Evolutionary conservation across 768 basidiomycete genomes (phyloP).

Genomic region (Tulasnella sp.): DNA sequence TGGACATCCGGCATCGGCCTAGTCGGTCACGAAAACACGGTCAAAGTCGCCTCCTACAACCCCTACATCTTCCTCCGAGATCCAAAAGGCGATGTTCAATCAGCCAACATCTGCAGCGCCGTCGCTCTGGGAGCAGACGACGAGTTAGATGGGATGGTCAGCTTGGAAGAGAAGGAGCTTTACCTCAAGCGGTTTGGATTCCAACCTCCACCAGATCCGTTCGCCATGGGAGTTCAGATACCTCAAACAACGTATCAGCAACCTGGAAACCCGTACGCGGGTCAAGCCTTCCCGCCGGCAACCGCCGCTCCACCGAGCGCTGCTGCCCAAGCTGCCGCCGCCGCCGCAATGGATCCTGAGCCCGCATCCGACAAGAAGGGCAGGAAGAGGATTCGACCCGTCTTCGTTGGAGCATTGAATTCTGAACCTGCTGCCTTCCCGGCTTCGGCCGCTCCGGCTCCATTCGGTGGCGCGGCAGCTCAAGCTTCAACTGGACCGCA

Average conservation of each 20-base stretch:
- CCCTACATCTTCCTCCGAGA: constrained; percentile 89
- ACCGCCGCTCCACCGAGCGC: not conserved
- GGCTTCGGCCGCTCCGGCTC: constrained; percentile 22
- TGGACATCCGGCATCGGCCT: constrained; percentile 91
- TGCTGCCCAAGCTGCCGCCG: constrained; percentile 11
- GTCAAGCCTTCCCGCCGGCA: not conserved
- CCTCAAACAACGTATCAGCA: not conserved
- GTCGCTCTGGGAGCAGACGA: constrained; percentile 93
- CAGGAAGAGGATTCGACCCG: constrained; percentile 57
- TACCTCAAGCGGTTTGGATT: constrained; percentile 81
- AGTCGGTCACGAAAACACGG: constrained; percentile 94
- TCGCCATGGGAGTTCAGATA: not conserved
- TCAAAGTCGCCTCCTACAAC: constrained; percentile 91
- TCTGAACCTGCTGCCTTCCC: constrained; percentile 12
- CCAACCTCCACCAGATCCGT: constrained; percentile 35
- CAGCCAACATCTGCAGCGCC: constrained; percentile 81
- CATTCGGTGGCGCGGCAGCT: not conserved
- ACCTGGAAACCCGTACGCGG: not conserved
- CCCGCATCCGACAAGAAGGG: constrained; percentile 27
- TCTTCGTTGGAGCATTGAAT: constrained; percentile 24
- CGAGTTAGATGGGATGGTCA: constrained; percentile 76
- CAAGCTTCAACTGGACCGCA: not conserved
- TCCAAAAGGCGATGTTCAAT: constrained; percentile 54
- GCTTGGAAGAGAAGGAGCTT: constrained; percentile 61
- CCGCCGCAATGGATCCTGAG: constrained; percentile 7